Evolutionary conservation across 495 filamentous ascomycete species (phyloP), one percentile per base, ranked within the genome.

Genomic region (Lasiosphaeria miniovina): DNA sequence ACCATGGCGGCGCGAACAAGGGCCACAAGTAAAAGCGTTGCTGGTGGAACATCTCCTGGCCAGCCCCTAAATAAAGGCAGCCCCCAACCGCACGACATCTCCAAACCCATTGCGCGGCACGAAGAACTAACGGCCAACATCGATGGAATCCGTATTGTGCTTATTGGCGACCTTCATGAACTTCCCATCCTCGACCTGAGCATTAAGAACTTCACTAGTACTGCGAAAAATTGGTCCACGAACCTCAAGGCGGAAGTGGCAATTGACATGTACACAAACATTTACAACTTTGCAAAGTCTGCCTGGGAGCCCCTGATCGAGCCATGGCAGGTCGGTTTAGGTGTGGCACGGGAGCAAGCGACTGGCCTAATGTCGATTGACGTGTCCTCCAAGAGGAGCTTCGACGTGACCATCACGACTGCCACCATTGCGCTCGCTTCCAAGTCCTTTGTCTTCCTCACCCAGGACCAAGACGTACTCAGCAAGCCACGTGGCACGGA

Each of bases 271-370:
- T 96, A 94, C 72, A 80, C 95, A 65, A 98, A 98, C 70, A 86
- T 98, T 54, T 98, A 95, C 79, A 98, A 98, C 72, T 98, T 98
- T 74, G 93, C 94, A 24, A 98, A 98, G 71, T 98, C 95, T 1
- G 90, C 91, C 8, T 98, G 94, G 94, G 94, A 98, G 71, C 94
- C 94, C 8, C 77, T 98, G 36, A 88, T 98, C 33, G 94, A 98
- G 71, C 94, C 95, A 36, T 98, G 94, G 94, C 87, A 94, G 60
- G 76, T 98, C 24, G 93, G 93, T 34, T 87, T 98, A 65, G 90
- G 94, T 55, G 82, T 98, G 75, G 87, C 91, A 10, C 91, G 86
- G 67, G 88, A 93, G 49, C 76, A 84, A 49, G 82, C 85, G 60
- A 89, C 86, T 1, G 89, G 95, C 48, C 79, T 85, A 49, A 77